Base-by-base conservation (phyloP, 148 eudicot genomes). In the Chenopodium formosanum region DNA sequence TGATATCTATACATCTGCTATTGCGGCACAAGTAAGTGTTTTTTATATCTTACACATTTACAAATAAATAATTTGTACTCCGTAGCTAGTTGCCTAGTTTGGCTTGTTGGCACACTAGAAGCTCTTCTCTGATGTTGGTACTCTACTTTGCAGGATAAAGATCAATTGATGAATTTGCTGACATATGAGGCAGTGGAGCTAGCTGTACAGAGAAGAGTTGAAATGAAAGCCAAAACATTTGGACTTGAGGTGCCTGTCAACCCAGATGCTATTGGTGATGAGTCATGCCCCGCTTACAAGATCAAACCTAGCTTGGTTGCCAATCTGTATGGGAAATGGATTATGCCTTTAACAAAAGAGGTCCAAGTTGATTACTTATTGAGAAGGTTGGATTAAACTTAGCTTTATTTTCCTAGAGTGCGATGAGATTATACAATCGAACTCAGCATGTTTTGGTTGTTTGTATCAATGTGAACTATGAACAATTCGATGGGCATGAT, bases 261-360 rank as follows among this genome's bases (percentile, higher is more conserved):
- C 74, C 88, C 68, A 2, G 88, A 83, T 47, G 85, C 70, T 46
- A 86, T 72, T 50, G 86, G 80, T 20, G 74, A 25, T 4, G 88
- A 72, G 16, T 74, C 84, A 3, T 87, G 85, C 32, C 93, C 94
- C 0, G 93, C 81, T 0, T 95, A 88, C 85, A 95, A 92, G 83
- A 93, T 95, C 77, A 88, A 88, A 44, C 99, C 99, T 50, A 86
- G 83, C 73, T 78, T 95, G 66, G 97, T 93, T 81, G 99, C 94
- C 65, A 92, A 91, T 81, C 85, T 95, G 3, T 95, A 93, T 77
- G 97, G 94, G 60, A 92, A 89, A 34, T 93, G 97, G 99, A 93
- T 95, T 81, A 95, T 95, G 99, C 99, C 99, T 27, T 81, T 95
- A 66, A 95, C 99, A 46, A 95, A 95, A 86, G 91, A 89, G 82